phyloP scores from a whole-genome alignment of 1,139 yeast genomes.

The Candida smagusa region DNA sequence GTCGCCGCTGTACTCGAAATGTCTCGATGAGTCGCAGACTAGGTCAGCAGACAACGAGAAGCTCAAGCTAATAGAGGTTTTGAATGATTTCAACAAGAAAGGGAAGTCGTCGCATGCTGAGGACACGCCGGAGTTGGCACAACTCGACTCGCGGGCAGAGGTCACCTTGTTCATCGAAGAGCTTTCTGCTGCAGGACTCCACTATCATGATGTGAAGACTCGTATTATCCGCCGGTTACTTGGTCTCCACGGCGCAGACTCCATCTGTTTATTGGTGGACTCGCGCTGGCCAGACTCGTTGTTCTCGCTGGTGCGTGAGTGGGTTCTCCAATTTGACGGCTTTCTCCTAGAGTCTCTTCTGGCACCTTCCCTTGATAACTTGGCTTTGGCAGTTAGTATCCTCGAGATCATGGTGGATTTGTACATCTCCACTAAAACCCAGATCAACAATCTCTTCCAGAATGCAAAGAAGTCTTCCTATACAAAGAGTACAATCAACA shows the following conservation, averaged over 20 bases:
- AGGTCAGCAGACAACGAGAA: constrained; percentile 30
- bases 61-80: constrained; percentile 34
- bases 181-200: constrained; percentile 30
- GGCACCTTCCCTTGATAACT: constrained; percentile 1
- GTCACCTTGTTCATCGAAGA: constrained; percentile 26
- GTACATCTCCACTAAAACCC: constrained; percentile 31
- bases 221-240: constrained; percentile 41
- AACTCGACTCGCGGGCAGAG: constrained; percentile 14
- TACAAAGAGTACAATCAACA: constrained; percentile 24
- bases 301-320: constrained; percentile 23
- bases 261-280: constrained; percentile 19
- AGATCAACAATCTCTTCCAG: constrained; percentile 18
- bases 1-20: constrained; percentile 15
- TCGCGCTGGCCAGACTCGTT: constrained; percentile 27
- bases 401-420: constrained; percentile 59
- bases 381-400: constrained; percentile 28
- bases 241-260: constrained; percentile 10
- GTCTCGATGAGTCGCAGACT: constrained; percentile 10
- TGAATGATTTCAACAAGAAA: constrained; percentile 32
- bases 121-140: constrained; percentile 10
- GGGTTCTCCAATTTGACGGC: constrained; percentile 35
- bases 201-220: constrained; percentile 48
- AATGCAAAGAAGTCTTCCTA: constrained; percentile 18
- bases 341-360: constrained; percentile 10
- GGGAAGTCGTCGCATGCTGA: constrained; percentile 12